Evolutionary conservation across 192 early-diverging fungal species (phyloP).

Genomic region (Linnemannia zychae): DNA sequence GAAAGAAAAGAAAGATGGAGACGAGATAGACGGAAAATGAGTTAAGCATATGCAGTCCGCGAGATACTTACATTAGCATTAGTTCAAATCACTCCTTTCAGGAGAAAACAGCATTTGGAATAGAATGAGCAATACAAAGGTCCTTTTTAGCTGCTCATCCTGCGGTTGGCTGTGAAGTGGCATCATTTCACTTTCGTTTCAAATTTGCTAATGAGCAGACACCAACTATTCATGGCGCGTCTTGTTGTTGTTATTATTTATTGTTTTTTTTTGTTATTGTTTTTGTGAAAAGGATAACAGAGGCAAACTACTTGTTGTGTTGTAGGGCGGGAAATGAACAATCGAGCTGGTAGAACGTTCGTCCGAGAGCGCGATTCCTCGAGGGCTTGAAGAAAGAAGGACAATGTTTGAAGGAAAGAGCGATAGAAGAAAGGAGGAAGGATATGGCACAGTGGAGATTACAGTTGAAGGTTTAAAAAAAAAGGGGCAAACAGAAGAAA

Average conservation of each 20-base stretch:
- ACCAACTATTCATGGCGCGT: not conserved
- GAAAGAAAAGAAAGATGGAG: too few species aligned
- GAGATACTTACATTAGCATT: not conserved
- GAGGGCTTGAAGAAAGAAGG: not conserved
- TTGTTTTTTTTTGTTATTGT: not conserved
- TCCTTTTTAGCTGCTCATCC: not conserved
- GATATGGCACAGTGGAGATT: conserved; percentile 16
- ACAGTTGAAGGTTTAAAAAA: not conserved
- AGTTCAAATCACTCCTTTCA: not conserved
- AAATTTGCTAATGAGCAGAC: not conserved
- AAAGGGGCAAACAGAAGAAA: not conserved
- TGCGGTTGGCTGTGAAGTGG: not conserved
- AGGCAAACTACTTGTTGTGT: not conserved
- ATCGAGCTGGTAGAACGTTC: not conserved
- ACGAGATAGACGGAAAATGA: too few species aligned
- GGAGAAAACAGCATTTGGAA: conserved; percentile 19
- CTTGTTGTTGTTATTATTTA: conserved; percentile 1
- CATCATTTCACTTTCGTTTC: not conserved
- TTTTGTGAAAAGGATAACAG: not conserved
- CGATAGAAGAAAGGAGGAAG: not conserved
- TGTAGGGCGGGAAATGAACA: not conserved
- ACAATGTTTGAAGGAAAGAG: not conserved
- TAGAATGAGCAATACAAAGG: not conserved
- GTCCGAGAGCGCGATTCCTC: not conserved
- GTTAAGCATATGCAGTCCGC: not conserved